These are phyloP conservation scores for Zoysia japonica DNA, from an alignment of 176 grass and related monocot genomes.

Conservation along the genomic window DNA sequence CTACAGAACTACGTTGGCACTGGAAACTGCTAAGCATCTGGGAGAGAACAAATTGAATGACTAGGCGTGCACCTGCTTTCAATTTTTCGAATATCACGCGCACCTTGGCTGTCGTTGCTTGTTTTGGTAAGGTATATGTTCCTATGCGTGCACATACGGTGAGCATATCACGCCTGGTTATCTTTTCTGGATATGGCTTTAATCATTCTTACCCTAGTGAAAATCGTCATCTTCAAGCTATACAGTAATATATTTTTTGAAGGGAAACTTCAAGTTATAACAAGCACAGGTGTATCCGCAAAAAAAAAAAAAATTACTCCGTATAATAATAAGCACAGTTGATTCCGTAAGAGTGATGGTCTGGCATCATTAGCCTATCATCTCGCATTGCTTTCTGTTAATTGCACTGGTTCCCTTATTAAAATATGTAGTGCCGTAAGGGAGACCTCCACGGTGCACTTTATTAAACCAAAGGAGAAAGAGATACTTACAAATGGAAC, in stretches of 20 bases:
- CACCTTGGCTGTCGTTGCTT: conserved; percentile 19
- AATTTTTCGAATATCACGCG: background rate
- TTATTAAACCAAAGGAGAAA: no score
- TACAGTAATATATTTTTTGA: no score
- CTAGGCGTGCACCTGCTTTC: conserved; percentile 16
- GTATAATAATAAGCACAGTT: conserved; percentile 20
- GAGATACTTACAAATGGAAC: no score
- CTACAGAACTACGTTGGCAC: conserved; percentile 1
- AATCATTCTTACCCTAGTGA: conserved; percentile 11
- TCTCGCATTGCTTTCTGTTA: conserved; percentile 27
- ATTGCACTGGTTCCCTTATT: conserved; percentile 6
- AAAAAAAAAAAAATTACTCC: no score
- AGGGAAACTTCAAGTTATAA: no score
- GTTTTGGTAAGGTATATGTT: conserved; percentile 39
- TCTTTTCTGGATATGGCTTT: conserved; percentile 49
- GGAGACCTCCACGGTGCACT: no score
- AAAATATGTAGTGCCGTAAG: background rate
- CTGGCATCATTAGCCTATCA: conserved; percentile 31
- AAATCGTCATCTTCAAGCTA: conserved; percentile 23
- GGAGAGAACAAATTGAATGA: conserved; percentile 25
- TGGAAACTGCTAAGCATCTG: conserved; percentile 38
- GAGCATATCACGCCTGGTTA: conserved; percentile 23
- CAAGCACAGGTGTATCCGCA: no score
- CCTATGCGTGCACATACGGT: conserved; percentile 21
- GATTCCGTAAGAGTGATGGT: background rate